These are phyloP conservation scores for Sordariomycetes sp. DNA, from an alignment of 2,329 filamentous ascomycete species.

Conservation along the genomic window DNA sequence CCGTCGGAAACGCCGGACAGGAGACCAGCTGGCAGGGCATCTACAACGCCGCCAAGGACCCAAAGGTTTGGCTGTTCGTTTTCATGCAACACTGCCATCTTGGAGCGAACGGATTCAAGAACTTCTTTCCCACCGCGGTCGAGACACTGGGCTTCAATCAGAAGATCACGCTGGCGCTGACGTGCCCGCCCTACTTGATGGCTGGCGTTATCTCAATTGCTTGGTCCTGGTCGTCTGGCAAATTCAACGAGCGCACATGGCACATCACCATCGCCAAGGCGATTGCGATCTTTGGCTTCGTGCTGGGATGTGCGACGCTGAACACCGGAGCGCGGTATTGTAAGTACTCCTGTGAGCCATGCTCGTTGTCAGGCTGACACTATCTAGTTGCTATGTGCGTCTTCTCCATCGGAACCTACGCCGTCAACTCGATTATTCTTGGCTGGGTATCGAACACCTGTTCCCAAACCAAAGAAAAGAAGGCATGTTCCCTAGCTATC, in stretches of 20 bases:
- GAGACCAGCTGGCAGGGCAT: slow-evolving; percentile 26
- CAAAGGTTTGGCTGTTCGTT: slow-evolving; percentile 32
- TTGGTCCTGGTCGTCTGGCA: slow-evolving; percentile 25
- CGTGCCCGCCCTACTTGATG: slow-evolving; percentile 30
- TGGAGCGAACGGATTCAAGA: slow-evolving; percentile 28
- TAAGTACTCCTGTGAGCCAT: slow-evolving; percentile 1
- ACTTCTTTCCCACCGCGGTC: slow-evolving; percentile 5
- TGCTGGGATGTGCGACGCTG: slow-evolving; percentile 16
- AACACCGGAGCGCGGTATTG: slow-evolving; percentile 16
- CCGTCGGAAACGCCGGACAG: slow-evolving; percentile 20
- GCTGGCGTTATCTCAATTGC: slow-evolving; percentile 27
- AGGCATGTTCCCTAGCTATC: slow-evolving; percentile 25
- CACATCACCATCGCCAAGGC: slow-evolving; percentile 23
- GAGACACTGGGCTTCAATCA: slow-evolving; percentile 26
- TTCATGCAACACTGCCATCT: slow-evolving; percentile 39
- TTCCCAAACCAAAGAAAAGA: slow-evolving; percentile 31
- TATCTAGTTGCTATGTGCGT: slow-evolving; percentile 16
- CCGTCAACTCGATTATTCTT: slow-evolving; percentile 27
- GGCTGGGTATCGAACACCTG: slow-evolving; percentile 27
- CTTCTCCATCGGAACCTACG: slow-evolving; percentile 19
- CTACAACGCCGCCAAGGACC: slow-evolving; percentile 28
- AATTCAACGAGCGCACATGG: slow-evolving; percentile 24
- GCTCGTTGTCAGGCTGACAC: not conserved
- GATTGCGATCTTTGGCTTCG: slow-evolving; percentile 26
- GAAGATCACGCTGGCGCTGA: slow-evolving; percentile 32